A percentile compares a stretch with the other conserved stretches of the same genome.
Conservation (phyloP, 2,329 filamentous ascomycete genomes). For the Epichloe typhina region DNA sequence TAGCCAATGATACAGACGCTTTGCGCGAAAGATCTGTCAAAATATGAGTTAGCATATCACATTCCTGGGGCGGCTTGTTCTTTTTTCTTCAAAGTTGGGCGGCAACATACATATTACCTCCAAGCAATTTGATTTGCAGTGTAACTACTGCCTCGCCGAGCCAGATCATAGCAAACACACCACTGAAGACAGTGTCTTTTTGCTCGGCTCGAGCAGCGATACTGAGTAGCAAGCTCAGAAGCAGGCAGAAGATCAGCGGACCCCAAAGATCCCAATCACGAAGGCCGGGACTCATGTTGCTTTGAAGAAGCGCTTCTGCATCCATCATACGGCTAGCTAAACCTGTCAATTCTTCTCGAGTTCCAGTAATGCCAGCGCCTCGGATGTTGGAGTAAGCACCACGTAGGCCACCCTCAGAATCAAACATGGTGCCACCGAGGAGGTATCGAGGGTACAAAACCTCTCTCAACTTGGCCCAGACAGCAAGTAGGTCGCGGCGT, state of each 20-base stretch:
- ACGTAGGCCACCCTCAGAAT: conserved; percentile 38
- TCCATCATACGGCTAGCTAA: conserved; percentile 50
- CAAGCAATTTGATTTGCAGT: conserved; percentile 91
- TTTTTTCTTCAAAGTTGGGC: neutral
- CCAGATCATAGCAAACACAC: conserved; percentile 95
- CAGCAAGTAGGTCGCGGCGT: conserved; percentile 75
- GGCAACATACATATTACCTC: conserved; percentile 80
- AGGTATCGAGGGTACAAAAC: conserved; percentile 94
- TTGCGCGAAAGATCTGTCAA: conserved; percentile 80
- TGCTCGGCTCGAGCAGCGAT: conserved; percentile 68
- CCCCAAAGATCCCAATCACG: conserved; percentile 99
- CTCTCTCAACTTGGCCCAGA: conserved; percentile 97
- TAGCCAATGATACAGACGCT: conserved; percentile 97
- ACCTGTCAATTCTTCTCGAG: conserved; percentile 47
- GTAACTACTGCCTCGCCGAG: conserved; percentile 93
- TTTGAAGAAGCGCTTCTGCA: conserved; percentile 47
- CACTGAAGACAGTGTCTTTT: conserved; percentile 81
- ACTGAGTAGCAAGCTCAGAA: conserved; percentile 78
- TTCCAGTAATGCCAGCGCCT: conserved; percentile 43
- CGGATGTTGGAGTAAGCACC: conserved; percentile 50
- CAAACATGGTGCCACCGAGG: conserved; percentile 56
- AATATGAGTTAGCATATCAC: neutral
- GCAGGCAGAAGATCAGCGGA: conserved; percentile 82
- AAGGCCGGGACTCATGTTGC: conserved; percentile 75
- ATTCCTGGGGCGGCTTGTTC: neutral